Conservation (phyloP, 805 yeast species). For the Priceomyces medius region DNA sequence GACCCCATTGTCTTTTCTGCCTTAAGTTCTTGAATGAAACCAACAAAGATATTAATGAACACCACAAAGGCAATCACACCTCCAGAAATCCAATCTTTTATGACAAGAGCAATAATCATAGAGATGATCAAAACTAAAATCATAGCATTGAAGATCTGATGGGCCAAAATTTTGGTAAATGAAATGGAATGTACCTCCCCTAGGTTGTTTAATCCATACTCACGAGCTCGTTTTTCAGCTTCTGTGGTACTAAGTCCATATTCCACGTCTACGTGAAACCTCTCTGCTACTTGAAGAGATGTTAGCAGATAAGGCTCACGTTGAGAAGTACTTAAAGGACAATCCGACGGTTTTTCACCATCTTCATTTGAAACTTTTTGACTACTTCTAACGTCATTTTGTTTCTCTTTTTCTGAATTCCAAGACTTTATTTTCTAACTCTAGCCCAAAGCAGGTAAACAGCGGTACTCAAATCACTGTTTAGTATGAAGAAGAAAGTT, state of each 20-base stretch:
- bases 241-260: constrained; percentile 44
- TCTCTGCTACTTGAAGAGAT: constrained; percentile 33
- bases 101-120: constrained; percentile 37
- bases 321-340: too few relatives aligned
- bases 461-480: too few relatives aligned
- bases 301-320: constrained; percentile 30
- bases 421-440: too few relatives aligned
- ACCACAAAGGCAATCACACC: constrained; percentile 49
- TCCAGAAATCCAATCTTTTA: constrained; percentile 41
- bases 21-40: constrained; percentile 49
- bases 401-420: too few relatives aligned
- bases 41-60: constrained; percentile 46
- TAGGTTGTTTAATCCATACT: constrained; percentile 24
- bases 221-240: constrained; percentile 12
- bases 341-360: too few relatives aligned
- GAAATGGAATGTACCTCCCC: constrained; percentile 33
- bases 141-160: constrained; percentile 41
- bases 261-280: constrained; percentile 41
- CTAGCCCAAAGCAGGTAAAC: too few relatives aligned
- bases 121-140: constrained; percentile 37
- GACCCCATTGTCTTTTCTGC: constrained; percentile 55
- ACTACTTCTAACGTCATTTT: too few relatives aligned
- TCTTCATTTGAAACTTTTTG: too few relatives aligned
- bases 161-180: constrained; percentile 29
- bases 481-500: too few relatives aligned